Evolutionary conservation across 2,329 filamentous ascomycete species (phyloP).

Genomic region (Venturia effusa): DNA sequence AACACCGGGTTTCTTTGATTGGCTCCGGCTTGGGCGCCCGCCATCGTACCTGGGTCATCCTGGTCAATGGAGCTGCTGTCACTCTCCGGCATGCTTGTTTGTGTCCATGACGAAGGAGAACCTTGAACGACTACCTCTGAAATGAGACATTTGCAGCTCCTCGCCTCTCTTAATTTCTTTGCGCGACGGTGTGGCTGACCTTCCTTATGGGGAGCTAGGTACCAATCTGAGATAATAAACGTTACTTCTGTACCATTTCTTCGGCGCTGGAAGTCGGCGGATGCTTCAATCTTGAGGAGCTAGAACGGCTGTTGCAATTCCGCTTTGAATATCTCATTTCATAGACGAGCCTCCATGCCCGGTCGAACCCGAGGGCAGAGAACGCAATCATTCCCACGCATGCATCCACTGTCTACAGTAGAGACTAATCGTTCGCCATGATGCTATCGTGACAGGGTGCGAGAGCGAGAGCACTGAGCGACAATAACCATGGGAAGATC

Average conservation of each 20-base stretch:
- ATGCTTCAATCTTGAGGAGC: not conserved
- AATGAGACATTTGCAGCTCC: no score
- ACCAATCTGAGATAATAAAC: no score
- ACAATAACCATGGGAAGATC: no score
- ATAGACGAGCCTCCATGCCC: no score
- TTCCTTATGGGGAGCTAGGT: no score
- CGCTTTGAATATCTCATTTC: no score
- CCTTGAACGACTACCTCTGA: not conserved
- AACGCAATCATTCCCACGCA: no score
- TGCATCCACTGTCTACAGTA: no score
- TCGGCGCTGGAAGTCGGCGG: not conserved
- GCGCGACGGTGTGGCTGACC: not conserved
- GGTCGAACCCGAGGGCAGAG: no score
- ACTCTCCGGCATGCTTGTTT: not conserved
- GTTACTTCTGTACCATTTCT: not conserved
- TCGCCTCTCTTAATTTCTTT: no score
- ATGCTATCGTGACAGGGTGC: not conserved
- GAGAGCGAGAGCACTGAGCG: not conserved
- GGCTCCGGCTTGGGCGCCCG: not conserved
- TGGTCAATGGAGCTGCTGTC: not conserved
- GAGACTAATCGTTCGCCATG: not conserved
- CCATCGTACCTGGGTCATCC: not conserved
- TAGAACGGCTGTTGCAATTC: not conserved
- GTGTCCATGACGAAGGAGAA: not conserved
- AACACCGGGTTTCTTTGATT: not conserved